A percentile compares a stretch with the other conserved stretches of the same genome.
Conservation (phyloP, 2,329 filamentous ascomycete species). For the Rutstroemia sp. region DNA sequence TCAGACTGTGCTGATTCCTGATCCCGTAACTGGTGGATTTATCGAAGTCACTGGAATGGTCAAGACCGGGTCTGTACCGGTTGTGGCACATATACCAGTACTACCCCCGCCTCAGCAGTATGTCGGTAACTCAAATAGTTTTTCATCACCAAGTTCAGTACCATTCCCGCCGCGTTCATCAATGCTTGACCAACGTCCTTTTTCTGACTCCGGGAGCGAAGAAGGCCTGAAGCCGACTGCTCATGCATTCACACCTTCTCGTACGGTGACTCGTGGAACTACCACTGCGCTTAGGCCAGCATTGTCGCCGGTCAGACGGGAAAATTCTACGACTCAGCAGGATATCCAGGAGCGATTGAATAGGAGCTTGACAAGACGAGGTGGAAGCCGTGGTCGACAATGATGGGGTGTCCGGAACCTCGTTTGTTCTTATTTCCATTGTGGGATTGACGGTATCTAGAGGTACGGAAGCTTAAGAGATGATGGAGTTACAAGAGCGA, state of each 20-base stretch:
- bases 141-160: background rate
- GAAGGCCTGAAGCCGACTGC: conserved; percentile 9
- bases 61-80: conserved; percentile 8
- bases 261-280: background rate
- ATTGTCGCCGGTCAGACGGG: conserved; percentile 10
- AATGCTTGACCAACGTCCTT: background rate
- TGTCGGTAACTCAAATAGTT: background rate
- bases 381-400: background rate
- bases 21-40: conserved; percentile 1
- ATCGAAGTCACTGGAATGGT: conserved; percentile 11
- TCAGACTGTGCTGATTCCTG: background rate
- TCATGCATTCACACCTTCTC: conserved; percentile 3
- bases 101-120: background rate
- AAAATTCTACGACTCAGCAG: conserved; percentile 3
- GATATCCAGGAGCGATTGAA: conserved; percentile 13
- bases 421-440: too few species aligned
- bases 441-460: background rate
- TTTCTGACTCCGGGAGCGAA: background rate
- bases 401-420: too few species aligned
- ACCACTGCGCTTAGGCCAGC: background rate
- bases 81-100: conserved; percentile 7
- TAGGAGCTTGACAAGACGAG: conserved; percentile 5
- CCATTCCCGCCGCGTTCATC: background rate
- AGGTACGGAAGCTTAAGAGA: background rate
- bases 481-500: background rate